Conservation (phyloP, 495 filamentous ascomycete genomes). For the Podospora fimiseda region DNA sequence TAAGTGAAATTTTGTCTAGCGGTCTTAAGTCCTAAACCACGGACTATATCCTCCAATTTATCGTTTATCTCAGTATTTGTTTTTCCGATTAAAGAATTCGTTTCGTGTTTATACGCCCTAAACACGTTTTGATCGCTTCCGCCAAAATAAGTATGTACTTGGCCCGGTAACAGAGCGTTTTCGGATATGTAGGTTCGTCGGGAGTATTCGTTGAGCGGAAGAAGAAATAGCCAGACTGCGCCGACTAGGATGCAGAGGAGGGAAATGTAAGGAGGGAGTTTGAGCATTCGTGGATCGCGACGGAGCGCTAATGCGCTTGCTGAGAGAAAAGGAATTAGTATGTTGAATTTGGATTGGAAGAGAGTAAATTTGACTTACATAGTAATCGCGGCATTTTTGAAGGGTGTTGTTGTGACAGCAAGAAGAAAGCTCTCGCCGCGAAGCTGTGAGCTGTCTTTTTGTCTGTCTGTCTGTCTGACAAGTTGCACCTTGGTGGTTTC, state of each 20-base stretch:
- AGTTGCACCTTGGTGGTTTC: neutral
- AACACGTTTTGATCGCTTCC: conserved; percentile 95
- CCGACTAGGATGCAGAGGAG: conserved; percentile 82
- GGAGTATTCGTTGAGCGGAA: conserved; percentile 91
- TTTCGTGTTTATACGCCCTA: conserved; percentile 81
- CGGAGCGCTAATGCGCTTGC: conserved; percentile 49
- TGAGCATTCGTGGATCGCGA: conserved; percentile 62
- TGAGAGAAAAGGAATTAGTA: conserved; percentile 16
- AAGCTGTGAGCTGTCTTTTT: conserved; percentile 1
- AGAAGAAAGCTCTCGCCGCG: too few species aligned
- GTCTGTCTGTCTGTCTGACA: too few species aligned
- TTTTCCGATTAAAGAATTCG: conserved; percentile 54
- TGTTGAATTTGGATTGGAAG: neutral
- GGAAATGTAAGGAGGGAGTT: conserved; percentile 75
- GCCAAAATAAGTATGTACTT: conserved; percentile 95
- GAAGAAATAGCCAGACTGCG: conserved; percentile 82
- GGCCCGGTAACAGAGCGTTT: conserved; percentile 90
- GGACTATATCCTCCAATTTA: conserved; percentile 66
- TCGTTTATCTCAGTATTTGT: conserved; percentile 53
- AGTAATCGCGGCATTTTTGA: conserved; percentile 33
- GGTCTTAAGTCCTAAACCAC: conserved; percentile 72
- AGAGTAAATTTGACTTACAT: conserved; percentile 14
- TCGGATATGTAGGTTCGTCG: conserved; percentile 94
- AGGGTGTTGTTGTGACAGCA: too few species aligned
- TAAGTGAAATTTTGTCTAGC: conserved; percentile 74